A percentile compares a stretch with the other conserved stretches of the same genome.
Evolutionary conservation across 116 monocot species (phyloP).

Genomic region (Trichopus zeylanicus): DNA sequence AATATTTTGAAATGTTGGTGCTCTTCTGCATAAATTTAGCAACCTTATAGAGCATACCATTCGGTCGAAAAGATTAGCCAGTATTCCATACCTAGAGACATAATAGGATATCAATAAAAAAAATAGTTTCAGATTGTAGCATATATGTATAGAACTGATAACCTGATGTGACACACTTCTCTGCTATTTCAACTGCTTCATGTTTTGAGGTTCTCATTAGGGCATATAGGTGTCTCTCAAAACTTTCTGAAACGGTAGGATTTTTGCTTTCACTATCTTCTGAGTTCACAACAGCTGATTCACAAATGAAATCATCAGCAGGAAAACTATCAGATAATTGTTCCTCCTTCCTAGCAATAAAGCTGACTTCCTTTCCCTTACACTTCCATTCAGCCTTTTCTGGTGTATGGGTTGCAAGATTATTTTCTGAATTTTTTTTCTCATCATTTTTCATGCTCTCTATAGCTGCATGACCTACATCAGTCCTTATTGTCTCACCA

Average conservation of each 20-base stretch:
- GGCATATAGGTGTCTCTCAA: neutral
- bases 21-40: constrained; percentile 55
- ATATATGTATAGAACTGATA: neutral
- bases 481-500: neutral
- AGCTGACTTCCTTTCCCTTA: constrained; percentile 10
- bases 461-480: neutral
- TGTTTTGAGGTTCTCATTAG: neutral
- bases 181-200: constrained; percentile 34
- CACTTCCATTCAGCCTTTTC: constrained; percentile 36
- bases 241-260: constrained; percentile 7
- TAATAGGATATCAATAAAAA: constrained; percentile 3
- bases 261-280: constrained; percentile 2
- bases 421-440: constrained; percentile 13
- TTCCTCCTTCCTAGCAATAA: constrained; percentile 20
- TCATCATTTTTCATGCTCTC: constrained; percentile 4
- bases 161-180: constrained; percentile 24
- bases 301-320: constrained; percentile 8
- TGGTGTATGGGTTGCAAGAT: constrained; percentile 39
- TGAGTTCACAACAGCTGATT: constrained; percentile 1
- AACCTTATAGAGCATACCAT: constrained; percentile 72
- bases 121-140: neutral
- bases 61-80: constrained; percentile 52
- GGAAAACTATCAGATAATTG: constrained; percentile 15
- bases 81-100: constrained; percentile 26
- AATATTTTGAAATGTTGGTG: constrained; percentile 59